These are phyloP conservation scores for Dendrobium catenatum DNA, from an alignment of 106 monocot species.

Conservation along the genomic window DNA sequence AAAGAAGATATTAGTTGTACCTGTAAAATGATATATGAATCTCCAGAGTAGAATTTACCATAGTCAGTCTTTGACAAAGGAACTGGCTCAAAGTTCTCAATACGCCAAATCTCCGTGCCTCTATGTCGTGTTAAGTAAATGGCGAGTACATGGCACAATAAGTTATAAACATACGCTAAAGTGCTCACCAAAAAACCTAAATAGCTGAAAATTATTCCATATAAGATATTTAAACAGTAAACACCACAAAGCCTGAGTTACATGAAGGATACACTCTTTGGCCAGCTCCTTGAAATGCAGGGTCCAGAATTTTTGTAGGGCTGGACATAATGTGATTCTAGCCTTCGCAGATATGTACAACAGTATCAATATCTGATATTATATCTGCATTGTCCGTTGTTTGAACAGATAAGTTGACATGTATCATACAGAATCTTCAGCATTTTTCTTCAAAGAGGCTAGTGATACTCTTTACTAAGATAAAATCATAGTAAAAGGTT, in stretches of 20 bases:
- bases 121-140: conserved; percentile 43
- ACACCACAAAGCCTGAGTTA: background rate
- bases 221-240: background rate
- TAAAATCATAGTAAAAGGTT: background rate
- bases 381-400: background rate
- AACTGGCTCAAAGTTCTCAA: conserved; percentile 70
- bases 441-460: background rate
- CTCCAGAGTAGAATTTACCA: conserved; percentile 70
- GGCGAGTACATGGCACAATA: background rate
- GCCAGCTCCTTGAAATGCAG: conserved; percentile 61
- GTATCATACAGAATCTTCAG: background rate
- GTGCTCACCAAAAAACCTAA: background rate
- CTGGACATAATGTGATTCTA: conserved; percentile 26
- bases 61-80: conserved; percentile 50
- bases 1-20: conserved; percentile 13
- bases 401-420: background rate
- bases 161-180: background rate
- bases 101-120: conserved; percentile 66
- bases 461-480: background rate
- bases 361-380: background rate
- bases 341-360: conserved; percentile 1
- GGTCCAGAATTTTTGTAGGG: conserved; percentile 40
- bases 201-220: background rate
- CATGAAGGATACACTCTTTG: conserved; percentile 55
- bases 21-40: conserved; percentile 75